Base-by-base conservation (phyloP, 768 basidiomycete genomes). In the Macrolepiota fuliginosa region DNA sequence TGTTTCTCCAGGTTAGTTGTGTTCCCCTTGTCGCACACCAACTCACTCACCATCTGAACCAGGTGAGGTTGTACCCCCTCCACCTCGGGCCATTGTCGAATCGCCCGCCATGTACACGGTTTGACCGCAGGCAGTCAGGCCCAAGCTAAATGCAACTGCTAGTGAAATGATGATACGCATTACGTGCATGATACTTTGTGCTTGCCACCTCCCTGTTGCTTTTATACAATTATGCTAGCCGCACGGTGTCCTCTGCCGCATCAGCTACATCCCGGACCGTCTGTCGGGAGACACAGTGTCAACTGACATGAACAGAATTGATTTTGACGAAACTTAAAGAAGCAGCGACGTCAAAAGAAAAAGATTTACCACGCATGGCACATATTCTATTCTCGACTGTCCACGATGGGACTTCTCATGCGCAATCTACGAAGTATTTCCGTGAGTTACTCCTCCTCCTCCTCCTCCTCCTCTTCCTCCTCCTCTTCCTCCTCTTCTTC, bases 51-150 rank as follows among this genome's bases (percentile, higher is more conserved):
- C 60, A 15, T 55, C 60, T 19, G 60, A 46, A 17, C 60, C 60
- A 39, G 68, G 65, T 19, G 29, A 32, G 7, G 29, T 32, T 32
- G 29, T 3, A 32, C 78, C 75, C 37, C 75, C 75, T 46, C 79
- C 76, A 56, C 72, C 72, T 50, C 62, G 66, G 1, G 79, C 79
- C 80, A 79, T 79, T 3, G 78, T 81, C 10, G 76, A 77, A 64
- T 81, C 79, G 9, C 80, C 79, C 0, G 78, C 79, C 45, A 79
- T 62, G 58, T 79, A 80, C 13, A 81, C 71, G 15, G 75, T 79
- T 61, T 78, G 76, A 9, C 68, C 73, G 62, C 57, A 64, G 40
- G 66, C 69, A 50, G 60, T 50, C 1, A 37, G 46, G n/a, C 57
- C 54, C 22, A 63, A 52, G 12, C 61, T 46, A 39, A 47, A 19